Base-by-base conservation (phyloP, 2,329 filamentous ascomycete genomes). In the Ophiostoma montium region DNA sequence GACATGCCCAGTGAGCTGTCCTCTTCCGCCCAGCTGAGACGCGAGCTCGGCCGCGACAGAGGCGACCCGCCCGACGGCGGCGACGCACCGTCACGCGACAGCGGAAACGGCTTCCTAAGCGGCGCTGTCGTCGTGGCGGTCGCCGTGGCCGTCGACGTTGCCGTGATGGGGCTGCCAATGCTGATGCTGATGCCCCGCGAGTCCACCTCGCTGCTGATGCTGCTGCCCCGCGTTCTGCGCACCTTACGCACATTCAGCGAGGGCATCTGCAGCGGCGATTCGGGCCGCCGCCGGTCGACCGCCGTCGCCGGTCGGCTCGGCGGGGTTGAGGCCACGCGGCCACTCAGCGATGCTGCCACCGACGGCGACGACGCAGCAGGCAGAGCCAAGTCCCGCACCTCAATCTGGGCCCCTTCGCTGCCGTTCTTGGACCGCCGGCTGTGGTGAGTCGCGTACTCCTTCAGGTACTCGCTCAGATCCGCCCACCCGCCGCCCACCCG, bases 401-500 rank as follows among this genome's bases (percentile, higher is more conserved):
- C 78, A 9, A 82, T 70, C 59, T 72, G 76, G 42, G 42, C 42
- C 50, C 72, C 67, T 45, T 71, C 70, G 11, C 62, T 61, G 30
- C 61, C 59, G 48, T 65, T 65, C 52, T 67, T 63, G 47, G 75
- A 75, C 38, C 77, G 80, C n/a, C 86, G 81, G 39, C 86, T 85
- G 62, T 98, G 92, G 61, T 98, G 92, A 52, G 81, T 80, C 8
- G 88, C 89, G 59, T 95, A 98, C 63, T 95, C 87, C 57, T 88
- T 84, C 38, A 98, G 72, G 60, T 95, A 98, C 63, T 96, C 92
- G 35, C 85, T 90, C 18, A 98, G 70, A 63, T 98, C 92, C 13
- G 89, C 88, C 92, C 92, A 98, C n/a, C 92, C 92, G 52, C 92
- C 92, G 12, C 92, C 92, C 12, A 98, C 90, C 33, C 92, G 84